Percentiles rank a stretch among this genome's conserved stretches.
These are phyloP conservation scores for Lasiosphaeris hirsuta DNA, from an alignment of 495 filamentous ascomycete species.

Conservation along the genomic window DNA sequence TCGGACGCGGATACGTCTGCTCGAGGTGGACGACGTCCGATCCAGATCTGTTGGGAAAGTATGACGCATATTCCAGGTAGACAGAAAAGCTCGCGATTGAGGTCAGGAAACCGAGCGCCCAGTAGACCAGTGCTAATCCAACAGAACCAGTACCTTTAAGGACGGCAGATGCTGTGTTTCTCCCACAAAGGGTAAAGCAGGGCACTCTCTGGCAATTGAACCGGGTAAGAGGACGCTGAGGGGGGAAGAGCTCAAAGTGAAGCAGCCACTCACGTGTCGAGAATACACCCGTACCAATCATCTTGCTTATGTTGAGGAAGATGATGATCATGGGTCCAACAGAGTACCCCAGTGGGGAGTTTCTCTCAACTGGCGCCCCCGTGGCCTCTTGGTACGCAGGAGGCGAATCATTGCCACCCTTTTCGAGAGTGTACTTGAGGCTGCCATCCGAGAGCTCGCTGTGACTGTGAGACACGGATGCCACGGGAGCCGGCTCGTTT, in stretches of 20 bases:
- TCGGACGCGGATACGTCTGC: slow-evolving; percentile 60
- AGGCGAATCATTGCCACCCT: slow-evolving; percentile 54
- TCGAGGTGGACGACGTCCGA: slow-evolving; percentile 65
- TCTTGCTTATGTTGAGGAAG: slow-evolving; percentile 61
- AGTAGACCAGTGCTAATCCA: slow-evolving; percentile 58
- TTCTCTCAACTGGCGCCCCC: slow-evolving; percentile 59
- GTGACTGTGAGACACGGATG: not conserved
- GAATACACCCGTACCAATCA: slow-evolving; percentile 66
- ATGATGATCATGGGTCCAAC: slow-evolving; percentile 55
- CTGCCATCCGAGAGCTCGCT: slow-evolving; percentile 38
- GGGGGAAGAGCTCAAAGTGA: no score
- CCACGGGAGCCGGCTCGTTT: no score
- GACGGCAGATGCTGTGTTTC: slow-evolving; percentile 51
- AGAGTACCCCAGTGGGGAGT: slow-evolving; percentile 59
- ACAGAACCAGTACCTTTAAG: slow-evolving; percentile 56
- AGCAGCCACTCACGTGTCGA: slow-evolving; percentile 51
- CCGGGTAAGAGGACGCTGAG: no score
- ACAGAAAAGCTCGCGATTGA: slow-evolving; percentile 48
- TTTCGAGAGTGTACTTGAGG: slow-evolving; percentile 49
- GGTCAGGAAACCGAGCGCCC: slow-evolving; percentile 58
- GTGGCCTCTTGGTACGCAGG: slow-evolving; percentile 60
- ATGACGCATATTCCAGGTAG: slow-evolving; percentile 59
- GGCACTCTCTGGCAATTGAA: no score
- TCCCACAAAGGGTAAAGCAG: no score
- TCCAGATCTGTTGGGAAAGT: slow-evolving; percentile 63